These are phyloP conservation scores for Cruciata laevipes DNA, from an alignment of 257 asterid genomes.

Conservation along the genomic window DNA sequence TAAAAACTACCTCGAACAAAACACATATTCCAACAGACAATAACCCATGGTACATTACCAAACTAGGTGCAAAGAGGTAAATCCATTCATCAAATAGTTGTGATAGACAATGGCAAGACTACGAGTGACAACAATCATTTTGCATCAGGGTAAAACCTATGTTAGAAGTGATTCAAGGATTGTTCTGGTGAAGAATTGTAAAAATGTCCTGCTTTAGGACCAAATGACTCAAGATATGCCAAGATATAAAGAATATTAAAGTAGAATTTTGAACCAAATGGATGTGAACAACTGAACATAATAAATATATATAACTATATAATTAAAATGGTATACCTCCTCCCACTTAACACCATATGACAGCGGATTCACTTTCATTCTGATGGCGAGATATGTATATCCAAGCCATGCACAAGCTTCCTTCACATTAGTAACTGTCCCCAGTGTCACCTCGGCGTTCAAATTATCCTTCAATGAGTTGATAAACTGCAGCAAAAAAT, in stretches of 20 bases:
- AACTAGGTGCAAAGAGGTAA: background rate
- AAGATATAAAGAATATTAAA: background rate
- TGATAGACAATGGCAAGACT: background rate
- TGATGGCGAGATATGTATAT: slow-evolving; percentile 88
- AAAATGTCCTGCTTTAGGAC: background rate
- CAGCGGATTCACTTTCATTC: slow-evolving; percentile 98
- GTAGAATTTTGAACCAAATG: background rate
- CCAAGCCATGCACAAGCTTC: slow-evolving; percentile 99
- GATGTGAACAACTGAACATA: slow-evolving; percentile 6
- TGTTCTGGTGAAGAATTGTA: background rate
- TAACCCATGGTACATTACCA: slow-evolving; percentile 2
- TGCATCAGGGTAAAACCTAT: background rate
- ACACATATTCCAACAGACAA: background rate
- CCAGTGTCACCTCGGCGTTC: slow-evolving; percentile 98
- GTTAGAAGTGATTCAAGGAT: background rate
- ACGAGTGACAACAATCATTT: background rate
- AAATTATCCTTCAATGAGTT: slow-evolving; percentile 88
- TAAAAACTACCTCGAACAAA: background rate
- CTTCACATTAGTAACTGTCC: slow-evolving; percentile 96
- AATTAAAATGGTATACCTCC: slow-evolving; percentile 48
- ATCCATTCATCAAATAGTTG: background rate
- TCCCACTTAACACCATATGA: slow-evolving; percentile 99
- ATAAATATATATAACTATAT: background rate
- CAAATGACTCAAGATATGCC: slow-evolving; percentile 2
- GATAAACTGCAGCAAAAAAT: slow-evolving; percentile 58